These are phyloP conservation scores for Mortierella sp. DNA, from an alignment of 371 early-diverging fungal genomes.

Conservation along the genomic window DNA sequence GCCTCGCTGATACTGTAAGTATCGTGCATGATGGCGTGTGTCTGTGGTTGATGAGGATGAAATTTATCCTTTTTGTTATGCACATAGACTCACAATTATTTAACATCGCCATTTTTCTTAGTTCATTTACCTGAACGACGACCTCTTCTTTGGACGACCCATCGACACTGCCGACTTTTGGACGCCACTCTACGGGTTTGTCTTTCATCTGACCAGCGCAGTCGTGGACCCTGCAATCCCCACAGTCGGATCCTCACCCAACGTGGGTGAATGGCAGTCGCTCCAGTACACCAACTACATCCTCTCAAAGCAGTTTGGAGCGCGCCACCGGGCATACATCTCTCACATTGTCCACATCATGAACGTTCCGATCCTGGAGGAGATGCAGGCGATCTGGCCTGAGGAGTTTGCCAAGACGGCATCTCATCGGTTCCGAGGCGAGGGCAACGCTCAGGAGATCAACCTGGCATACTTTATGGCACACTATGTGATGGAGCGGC, in stretches of 20 bases:
- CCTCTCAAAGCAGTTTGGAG: conserved; percentile 53
- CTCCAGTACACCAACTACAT: conserved; percentile 45
- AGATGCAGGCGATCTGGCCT: conserved; percentile 52
- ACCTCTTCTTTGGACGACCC: conserved; percentile 43
- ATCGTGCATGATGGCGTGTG: neutral
- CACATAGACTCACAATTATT: neutral
- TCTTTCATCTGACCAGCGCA: conserved; percentile 30
- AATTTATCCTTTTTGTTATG: neutral
- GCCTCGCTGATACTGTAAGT: conserved; percentile 39
- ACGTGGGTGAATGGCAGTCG: conserved; percentile 33
- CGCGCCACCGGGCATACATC: conserved; percentile 45
- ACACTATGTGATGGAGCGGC: conserved; percentile 57
- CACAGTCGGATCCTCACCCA: neutral
- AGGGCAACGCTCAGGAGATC: conserved; percentile 37
- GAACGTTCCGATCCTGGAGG: conserved; percentile 39
- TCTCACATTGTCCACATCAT: conserved; percentile 48
- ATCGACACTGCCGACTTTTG: conserved; percentile 44
- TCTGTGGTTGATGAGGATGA: neutral
- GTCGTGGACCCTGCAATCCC: conserved; percentile 16
- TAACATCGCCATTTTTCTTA: conserved; percentile 7
- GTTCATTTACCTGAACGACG: conserved; percentile 58
- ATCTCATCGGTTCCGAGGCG: conserved; percentile 59
- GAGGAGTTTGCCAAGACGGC: conserved; percentile 45
- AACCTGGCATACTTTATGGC: conserved; percentile 48
- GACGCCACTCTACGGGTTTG: conserved; percentile 57